Conservation (phyloP, 192 early-diverging fungal species). For the Thamnidium elegans region DNA sequence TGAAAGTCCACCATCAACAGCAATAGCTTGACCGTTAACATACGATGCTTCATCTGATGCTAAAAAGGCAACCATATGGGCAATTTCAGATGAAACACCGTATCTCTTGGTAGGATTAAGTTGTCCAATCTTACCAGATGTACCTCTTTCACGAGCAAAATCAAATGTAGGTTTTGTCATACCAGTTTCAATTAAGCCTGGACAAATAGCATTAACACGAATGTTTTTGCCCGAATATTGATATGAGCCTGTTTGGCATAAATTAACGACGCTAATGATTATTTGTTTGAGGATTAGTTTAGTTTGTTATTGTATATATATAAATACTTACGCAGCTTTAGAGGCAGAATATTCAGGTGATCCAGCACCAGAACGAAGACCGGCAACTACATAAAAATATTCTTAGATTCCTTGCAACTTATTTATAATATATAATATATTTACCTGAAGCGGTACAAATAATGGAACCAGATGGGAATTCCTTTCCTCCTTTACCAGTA, state of each 20-base stretch:
- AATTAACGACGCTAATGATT: slow-evolving; percentile 35
- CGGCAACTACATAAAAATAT: slow-evolving; percentile 33
- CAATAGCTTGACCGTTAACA: slow-evolving; percentile 47
- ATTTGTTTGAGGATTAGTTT: background rate
- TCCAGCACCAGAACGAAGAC: slow-evolving; percentile 49
- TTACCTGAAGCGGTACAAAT: slow-evolving; percentile 51
- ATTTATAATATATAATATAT: background rate
- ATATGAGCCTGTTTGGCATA: slow-evolving; percentile 40
- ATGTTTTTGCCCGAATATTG: slow-evolving; percentile 40
- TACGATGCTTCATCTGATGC: slow-evolving; percentile 50
- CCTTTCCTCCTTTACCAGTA: slow-evolving; percentile 42
- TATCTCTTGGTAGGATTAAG: slow-evolving; percentile 45
- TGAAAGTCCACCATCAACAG: slow-evolving; percentile 46
- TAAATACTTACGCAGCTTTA: slow-evolving; percentile 41
- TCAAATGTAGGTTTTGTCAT: slow-evolving; percentile 52
- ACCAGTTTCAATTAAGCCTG: slow-evolving; percentile 51
- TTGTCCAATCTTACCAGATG: slow-evolving; percentile 44
- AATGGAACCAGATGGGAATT: slow-evolving; percentile 42
- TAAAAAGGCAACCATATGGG: slow-evolving; percentile 43
- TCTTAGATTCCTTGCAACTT: background rate
- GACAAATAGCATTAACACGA: slow-evolving; percentile 53
- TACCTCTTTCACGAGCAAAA: slow-evolving; percentile 40
- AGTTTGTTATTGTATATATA: background rate
- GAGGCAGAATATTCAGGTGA: slow-evolving; percentile 52
- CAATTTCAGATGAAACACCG: slow-evolving; percentile 43